Evolutionary conservation across 1,139 yeast genomes (phyloP), one percentile per base, ranked within the genome.

Genomic region (Taiozyma sp.): DNA sequence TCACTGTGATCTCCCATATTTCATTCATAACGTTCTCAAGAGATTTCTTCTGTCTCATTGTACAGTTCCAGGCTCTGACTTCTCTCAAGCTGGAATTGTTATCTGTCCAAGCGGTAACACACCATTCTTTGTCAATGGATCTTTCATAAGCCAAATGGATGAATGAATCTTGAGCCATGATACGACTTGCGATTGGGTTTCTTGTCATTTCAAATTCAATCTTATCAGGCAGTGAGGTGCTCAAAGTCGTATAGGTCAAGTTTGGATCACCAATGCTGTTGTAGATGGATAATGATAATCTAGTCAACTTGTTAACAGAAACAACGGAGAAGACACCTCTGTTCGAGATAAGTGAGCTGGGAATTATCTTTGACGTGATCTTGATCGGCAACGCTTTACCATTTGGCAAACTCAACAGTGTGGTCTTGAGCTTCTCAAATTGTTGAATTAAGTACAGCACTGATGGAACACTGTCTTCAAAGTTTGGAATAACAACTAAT

Each of bases 81-180:
- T 75, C 75, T 9, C 84, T 80, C 8, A 81, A 75, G 10, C 74
- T 73, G 0, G 97, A 97, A 62, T 79, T 76, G 48, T 93, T 93
- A 63, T 92, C 97, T 0, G 96, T 78, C 96, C 97, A 90, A 0
- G 96, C 86, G 0, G 90, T 96, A 29, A 85, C 81, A 47, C 90
- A 75, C 97, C 97, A 92, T 52, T 80, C 81, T 55, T 81, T 83
- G 64, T 92, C 97, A 6, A 80, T 74, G 0, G 96, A 87, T 49
- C 96, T 67, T 39, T 91, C 90, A 62, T 91, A 93, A 0, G 96
- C 92, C 30, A 93, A 74, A 65, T 92, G 98, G 41, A 93, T 72
- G 58, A 84, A 87, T 1, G 87, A 76, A 63, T 91, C 97, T 58
- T 89, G 92, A 40, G 74, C 75, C 47, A 71, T 70, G 46, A 73